These are phyloP conservation scores for Actinomucor elegans DNA, from an alignment of 371 early-diverging fungal genomes.

Conservation along the genomic window DNA sequence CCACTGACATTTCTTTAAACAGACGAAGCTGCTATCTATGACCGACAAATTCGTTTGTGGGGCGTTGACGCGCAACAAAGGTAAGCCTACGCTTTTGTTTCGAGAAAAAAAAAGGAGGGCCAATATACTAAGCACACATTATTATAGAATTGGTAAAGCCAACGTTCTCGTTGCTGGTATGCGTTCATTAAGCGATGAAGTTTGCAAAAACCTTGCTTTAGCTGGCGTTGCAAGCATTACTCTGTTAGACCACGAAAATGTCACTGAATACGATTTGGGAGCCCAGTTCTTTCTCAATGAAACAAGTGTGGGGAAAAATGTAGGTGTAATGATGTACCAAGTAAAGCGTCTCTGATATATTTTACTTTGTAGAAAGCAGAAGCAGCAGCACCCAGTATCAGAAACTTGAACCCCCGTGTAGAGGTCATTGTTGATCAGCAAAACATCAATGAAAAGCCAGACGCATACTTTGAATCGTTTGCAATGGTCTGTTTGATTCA, in stretches of 20 bases:
- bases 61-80: slow-evolving; percentile 90
- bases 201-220: slow-evolving; percentile 88
- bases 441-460: slow-evolving; percentile 42
- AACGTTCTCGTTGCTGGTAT: slow-evolving; percentile 70
- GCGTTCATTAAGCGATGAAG: slow-evolving; percentile 73
- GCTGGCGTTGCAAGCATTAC: slow-evolving; percentile 84
- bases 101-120: not conserved
- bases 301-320: slow-evolving; percentile 69
- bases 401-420: slow-evolving; percentile 77
- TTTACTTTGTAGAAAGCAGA: slow-evolving; percentile 57
- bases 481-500: slow-evolving; percentile 69
- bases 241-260: slow-evolving; percentile 61
- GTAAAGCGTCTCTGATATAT: not conserved
- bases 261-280: slow-evolving; percentile 69
- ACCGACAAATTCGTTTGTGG: slow-evolving; percentile 96
- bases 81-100: slow-evolving; percentile 33
- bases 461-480: slow-evolving; percentile 58
- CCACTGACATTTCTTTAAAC: not conserved
- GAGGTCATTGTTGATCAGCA: slow-evolving; percentile 53
- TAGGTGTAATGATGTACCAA: slow-evolving; percentile 20
- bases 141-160: slow-evolving; percentile 72
- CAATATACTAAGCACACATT: not conserved
- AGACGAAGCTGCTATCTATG: slow-evolving; percentile 92
- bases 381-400: slow-evolving; percentile 58
- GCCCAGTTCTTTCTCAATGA: slow-evolving; percentile 73